Conservation (phyloP, 352 stramenopile species). For the Pythium angustatum region DNA sequence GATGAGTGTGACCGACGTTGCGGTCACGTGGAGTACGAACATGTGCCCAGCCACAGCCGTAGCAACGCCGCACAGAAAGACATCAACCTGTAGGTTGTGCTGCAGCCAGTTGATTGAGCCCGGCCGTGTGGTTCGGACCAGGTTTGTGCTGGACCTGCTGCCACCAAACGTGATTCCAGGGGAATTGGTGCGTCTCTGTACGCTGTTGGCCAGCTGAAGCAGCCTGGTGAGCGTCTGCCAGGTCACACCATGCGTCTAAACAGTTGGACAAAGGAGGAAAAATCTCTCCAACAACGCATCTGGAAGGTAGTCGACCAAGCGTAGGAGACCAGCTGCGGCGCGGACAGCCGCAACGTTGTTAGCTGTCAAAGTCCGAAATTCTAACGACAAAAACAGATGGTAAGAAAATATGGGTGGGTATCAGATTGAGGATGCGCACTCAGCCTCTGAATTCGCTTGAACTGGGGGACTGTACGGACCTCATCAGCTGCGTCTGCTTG, state of each 20-base stretch:
- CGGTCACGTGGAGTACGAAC: constrained; percentile 3
- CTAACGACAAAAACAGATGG: constrained; percentile 9
- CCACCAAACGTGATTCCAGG: constrained; percentile 7
- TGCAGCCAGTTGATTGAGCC: not conserved
- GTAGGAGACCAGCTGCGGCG: constrained; percentile 5
- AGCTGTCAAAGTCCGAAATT: too few relatives aligned
- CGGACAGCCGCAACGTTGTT: constrained; percentile 9
- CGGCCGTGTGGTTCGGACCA: not conserved
- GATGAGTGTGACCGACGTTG: not conserved
- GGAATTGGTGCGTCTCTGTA: not conserved
- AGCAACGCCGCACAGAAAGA: constrained; percentile 2
- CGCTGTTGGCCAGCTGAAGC: constrained; percentile 3
- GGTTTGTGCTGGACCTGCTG: constrained; percentile 10
- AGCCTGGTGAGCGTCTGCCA: constrained; percentile 11
- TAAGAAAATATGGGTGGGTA: too few relatives aligned
- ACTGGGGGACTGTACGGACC: not conserved
- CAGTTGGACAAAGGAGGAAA: not conserved
- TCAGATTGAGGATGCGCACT: not conserved
- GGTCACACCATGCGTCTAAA: not conserved
- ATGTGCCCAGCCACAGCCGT: constrained; percentile 11
- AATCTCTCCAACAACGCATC: constrained; percentile 6
- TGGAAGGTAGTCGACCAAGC: constrained; percentile 2
- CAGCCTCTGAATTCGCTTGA: not conserved
- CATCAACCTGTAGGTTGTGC: not conserved
- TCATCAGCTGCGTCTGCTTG: not conserved